Percentiles rank a stretch among this genome's conserved stretches.
phyloP scores from a whole-genome alignment of 495 filamentous ascomycete genomes.

The Podospora bellae-mahoneyi region DNA sequence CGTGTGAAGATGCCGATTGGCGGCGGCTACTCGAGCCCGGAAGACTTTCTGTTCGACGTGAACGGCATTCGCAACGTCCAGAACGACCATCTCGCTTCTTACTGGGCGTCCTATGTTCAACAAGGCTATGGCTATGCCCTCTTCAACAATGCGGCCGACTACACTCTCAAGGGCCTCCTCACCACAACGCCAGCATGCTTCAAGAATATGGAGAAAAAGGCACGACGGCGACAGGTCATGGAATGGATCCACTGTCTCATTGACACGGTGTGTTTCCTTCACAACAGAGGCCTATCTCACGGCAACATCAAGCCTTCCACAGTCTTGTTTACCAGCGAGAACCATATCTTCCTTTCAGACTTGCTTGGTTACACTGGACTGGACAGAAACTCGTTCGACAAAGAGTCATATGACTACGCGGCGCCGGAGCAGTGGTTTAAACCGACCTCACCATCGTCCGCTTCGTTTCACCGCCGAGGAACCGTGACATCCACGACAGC shows the following conservation, averaged over 20 bases:
- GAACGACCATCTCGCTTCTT: slow-evolving; percentile 76
- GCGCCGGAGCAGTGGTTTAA: slow-evolving; percentile 75
- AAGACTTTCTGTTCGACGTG: slow-evolving; percentile 69
- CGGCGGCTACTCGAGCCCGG: slow-evolving; percentile 55
- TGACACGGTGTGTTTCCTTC: slow-evolving; percentile 72
- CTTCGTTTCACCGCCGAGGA: slow-evolving; percentile 28
- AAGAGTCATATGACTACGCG: slow-evolving; percentile 83
- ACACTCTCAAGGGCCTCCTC: slow-evolving; percentile 74
- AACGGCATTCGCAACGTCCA: slow-evolving; percentile 59
- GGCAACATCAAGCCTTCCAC: slow-evolving; percentile 82
- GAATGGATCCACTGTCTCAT: slow-evolving; percentile 87
- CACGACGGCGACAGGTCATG: slow-evolving; percentile 65
- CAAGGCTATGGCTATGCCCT: slow-evolving; percentile 70
- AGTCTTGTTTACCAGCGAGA: slow-evolving; percentile 67
- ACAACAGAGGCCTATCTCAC: slow-evolving; percentile 68
- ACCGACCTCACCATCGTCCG: slow-evolving; percentile 36
- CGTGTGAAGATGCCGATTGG: slow-evolving; percentile 68
- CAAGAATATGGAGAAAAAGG: slow-evolving; percentile 68
- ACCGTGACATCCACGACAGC: slow-evolving; percentile 30
- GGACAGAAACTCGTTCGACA: slow-evolving; percentile 54
- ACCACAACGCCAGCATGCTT: slow-evolving; percentile 61
- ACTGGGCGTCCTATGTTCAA: slow-evolving; percentile 76
- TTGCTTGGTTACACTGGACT: slow-evolving; percentile 39
- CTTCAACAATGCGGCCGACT: slow-evolving; percentile 70
- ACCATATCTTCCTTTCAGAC: slow-evolving; percentile 71